Evolutionary conservation across 176 grass and related monocot genomes (phyloP), one percentile per base, ranked within the genome.

Genomic region (Musa itinerans): DNA sequence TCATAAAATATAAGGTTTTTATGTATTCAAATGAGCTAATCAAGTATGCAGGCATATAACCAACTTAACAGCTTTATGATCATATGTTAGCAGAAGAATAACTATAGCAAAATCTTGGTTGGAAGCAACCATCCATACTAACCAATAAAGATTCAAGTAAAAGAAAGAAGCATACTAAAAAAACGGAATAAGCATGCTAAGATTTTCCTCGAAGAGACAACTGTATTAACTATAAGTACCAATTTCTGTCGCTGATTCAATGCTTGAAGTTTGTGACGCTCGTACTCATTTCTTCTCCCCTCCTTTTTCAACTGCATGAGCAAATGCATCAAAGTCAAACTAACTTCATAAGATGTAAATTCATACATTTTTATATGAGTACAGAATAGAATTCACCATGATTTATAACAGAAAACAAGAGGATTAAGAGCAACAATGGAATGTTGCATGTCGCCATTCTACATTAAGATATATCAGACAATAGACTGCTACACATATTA

Each of bases 241-340:
- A 94, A 68, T 76, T 99, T 99, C 74, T 99, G 95, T 63, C 95
- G 79, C 71, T 99, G 95, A 81, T 93, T 99, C 84, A 99, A 81
- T 57, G 96, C 89, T 81, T 94, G 91, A 87, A 99, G 96, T 79
- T 99, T 99, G 83, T 99, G 91, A 12, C 96, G 88, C 83, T 99
- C 96, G 59, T 95, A 99, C 82, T 99, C 96, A 86, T 94, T 99
- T 92, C 86, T 89, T 77, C 96, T 84, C 34, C 96, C 96, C 80
- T 99, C 96, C 63, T 99, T 99, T 76, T 81, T 84, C 55, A 99
- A 74, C 96, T 99, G 84, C 66, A 81, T 70, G 59, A 73, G 75
- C 20, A 72, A 81, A 80, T 61, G 71, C 52, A 73, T 53, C 21
- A 54, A 20, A 73, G 50, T 20, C 68, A 70, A 43, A 20, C 12